phyloP scores from a whole-genome alignment of 2,329 filamentous ascomycete species.

The Geoglossum cookeanum region DNA sequence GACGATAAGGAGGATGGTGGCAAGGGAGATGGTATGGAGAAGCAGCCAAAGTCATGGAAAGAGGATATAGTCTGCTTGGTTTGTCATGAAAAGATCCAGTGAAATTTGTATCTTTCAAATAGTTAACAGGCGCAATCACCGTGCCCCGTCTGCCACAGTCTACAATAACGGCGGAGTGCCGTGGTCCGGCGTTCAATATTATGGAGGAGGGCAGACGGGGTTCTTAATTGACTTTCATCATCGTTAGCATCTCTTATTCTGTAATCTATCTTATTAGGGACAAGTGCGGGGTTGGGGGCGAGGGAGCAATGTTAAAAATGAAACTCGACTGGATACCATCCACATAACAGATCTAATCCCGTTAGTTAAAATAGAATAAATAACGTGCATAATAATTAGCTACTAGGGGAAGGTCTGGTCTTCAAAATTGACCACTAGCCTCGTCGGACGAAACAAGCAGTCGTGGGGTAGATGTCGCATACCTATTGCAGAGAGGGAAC shows the following conservation, averaged over 20 bases:
- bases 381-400: too few species aligned
- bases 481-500: too few species aligned
- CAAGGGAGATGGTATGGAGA: neutral
- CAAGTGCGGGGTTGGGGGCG: too few species aligned
- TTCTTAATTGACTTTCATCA: neutral
- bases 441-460: too few species aligned
- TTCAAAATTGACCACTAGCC: too few species aligned
- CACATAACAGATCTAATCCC: too few species aligned
- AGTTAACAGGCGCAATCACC: neutral
- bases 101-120: neutral
- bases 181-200: neutral
- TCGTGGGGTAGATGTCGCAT: too few species aligned
- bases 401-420: too few species aligned
- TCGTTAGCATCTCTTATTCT: neutral
- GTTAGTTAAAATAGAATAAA: too few species aligned
- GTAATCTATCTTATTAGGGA: neutral
- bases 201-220: neutral
- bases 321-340: neutral
- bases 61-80: constrained; percentile 4
- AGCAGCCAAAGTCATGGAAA: constrained; percentile 1
- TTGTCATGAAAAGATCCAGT: constrained; percentile 5
- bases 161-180: neutral
- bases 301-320: neutral
- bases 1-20: neutral
- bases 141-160: neutral